These are phyloP conservation scores for Trichophyton equinum DNA, from an alignment of 2,329 filamentous ascomycete genomes.

Conservation along the genomic window DNA sequence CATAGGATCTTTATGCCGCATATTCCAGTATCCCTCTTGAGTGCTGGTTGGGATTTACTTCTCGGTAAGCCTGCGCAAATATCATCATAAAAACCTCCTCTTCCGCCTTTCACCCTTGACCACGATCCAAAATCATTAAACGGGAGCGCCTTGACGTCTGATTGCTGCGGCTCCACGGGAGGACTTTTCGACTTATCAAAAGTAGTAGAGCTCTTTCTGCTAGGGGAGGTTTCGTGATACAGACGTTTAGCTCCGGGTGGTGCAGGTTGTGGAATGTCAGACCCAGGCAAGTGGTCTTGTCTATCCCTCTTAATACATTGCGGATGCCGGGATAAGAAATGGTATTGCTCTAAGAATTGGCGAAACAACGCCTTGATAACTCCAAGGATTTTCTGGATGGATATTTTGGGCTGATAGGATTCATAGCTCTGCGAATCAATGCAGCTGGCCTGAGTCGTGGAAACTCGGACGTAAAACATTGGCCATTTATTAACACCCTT, in stretches of 20 bases:
- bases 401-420: constrained; percentile 27
- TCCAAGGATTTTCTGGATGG: constrained; percentile 46
- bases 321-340: constrained; percentile 37
- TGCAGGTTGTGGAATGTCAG: background rate
- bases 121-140: constrained; percentile 23
- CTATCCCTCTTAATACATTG: background rate
- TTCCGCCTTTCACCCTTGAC: constrained; percentile 32
- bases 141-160: constrained; percentile 4
- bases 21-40: background rate
- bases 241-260: background rate
- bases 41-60: constrained; percentile 3
- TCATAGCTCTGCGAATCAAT: constrained; percentile 17
- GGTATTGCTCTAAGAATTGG: constrained; percentile 62
- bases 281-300: background rate
- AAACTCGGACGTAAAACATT: constrained; percentile 67
- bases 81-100: constrained; percentile 12
- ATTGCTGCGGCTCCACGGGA: too few species aligned
- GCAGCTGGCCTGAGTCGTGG: constrained; percentile 4
- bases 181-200: background rate
- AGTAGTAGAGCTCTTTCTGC: background rate
- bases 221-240: background rate
- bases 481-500: constrained; percentile 73
- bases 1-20: too few species aligned
- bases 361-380: constrained; percentile 56
- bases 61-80: constrained; percentile 14